Evolutionary conservation across 1,284 basidiomycete genomes (phyloP), one percentile per base, ranked within the genome.

Genomic region (Heliocybe sulcata): DNA sequence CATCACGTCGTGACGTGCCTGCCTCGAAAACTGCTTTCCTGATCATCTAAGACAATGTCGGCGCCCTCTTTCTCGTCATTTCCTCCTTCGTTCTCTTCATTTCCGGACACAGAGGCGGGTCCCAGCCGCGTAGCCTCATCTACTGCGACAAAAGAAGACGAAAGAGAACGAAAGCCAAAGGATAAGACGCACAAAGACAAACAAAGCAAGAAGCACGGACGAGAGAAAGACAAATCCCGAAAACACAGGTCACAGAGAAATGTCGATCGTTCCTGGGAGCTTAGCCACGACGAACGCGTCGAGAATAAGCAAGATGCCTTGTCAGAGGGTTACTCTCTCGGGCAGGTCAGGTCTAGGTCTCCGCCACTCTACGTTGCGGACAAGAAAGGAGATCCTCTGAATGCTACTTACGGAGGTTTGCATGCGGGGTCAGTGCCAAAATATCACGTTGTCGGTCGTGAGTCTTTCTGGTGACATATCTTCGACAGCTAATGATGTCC

Each of bases 401-500:
- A 87, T 62, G 66, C 89, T 26, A 77, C 77, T 35, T 91, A 87
- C 63, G 90, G 87, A n/a, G 73, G 81, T 1, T 62, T 87, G 35
- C 74, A 90, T 63, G 66, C 77, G 16, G 77, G 81, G 31, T 80
- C 87, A 59, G 69, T 92, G 31, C 88, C 90, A 8, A 84, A 77
- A 65, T 88, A 91, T 64, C 72, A 72, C 56, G 61, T 79, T 47
- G 75, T 83, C 51, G 74, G 69, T 69, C 72, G 87, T 89, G 72
- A 70, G 72, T 68, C 53, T 52, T 25, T 47, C 54, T 29, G 25
- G 51, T 3, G 25, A 53, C 57, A 2, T 19, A 53, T 55, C 51
- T 52, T 61, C 64, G 67, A 72, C 69, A 59, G 65, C 81, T 86
- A 74, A 86, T 79, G 67, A 78, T 74, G 65, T 62, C 60, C 58